Base-by-base conservation (phyloP, 1,284 basidiomycete species). In the Ceratobasidium sp. region DNA sequence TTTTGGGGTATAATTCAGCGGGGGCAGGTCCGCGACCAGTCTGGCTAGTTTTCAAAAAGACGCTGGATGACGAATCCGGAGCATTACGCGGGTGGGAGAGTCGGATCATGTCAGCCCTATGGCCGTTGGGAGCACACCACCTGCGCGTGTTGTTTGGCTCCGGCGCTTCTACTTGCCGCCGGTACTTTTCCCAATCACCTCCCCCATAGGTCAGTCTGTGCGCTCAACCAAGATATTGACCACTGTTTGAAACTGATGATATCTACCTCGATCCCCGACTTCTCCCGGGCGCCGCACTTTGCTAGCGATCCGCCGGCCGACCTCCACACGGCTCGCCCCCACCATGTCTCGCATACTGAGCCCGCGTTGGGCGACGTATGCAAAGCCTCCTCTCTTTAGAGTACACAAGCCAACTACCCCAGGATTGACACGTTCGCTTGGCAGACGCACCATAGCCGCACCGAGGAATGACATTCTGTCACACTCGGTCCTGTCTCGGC, bases 111-210 rank as follows among this genome's bases (percentile, higher is more conserved):
- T 55, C 52, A 34, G 8, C 3, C 16, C 30, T 18, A 36, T 57
- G 53, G 53, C 32, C 26, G 50, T 52, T n/a, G 14, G 18, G 14
- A 10, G 8, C 23, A 12, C 6, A 10, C 30, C 21, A 12, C 21
- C 36, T 43, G 43, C 55, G 55, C 55, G 36, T 32, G 48, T 52
- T 70, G 67, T 58, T 57, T 58, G 50, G 2, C 1, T 39, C 14
- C 36, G 46, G 69, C 69, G 69, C 69, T 71, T 71, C 43, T n/a
- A 59, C 32, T 39, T 60, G 45, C 69, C 69, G 69, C 43, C 69
- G 69, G 69, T 45, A 69, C 36, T 39, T 43, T 52, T 52, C 3
- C 36, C 43, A 48, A 32, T 41, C 59, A 48, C 26, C 43, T 32
- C 41, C 32, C 59, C 6, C 28, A 6, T 32, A n/a, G 59, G 43